phyloP scores from a whole-genome alignment of 2,329 filamentous ascomycete genomes.

The Botrytis squamosa region DNA sequence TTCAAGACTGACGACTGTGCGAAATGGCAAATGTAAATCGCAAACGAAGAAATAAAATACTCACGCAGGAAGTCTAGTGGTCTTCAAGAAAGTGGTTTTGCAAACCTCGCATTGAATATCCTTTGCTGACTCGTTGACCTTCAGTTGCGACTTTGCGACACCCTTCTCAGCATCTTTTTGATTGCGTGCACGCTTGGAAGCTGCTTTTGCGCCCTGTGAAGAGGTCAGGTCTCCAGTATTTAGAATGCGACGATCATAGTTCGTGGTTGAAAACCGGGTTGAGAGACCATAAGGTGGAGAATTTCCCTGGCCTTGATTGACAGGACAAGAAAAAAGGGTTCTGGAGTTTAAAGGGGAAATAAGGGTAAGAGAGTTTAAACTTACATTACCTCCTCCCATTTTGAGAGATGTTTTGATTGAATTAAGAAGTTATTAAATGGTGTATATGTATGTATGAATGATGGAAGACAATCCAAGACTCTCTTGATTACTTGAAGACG shows the following conservation, averaged over 20 bases:
- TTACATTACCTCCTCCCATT: conserved; percentile 28
- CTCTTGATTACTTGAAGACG: background rate
- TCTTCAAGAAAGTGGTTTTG: conserved; percentile 78
- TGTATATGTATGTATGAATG: background rate
- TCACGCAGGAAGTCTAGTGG: conserved; percentile 69
- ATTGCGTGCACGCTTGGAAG: conserved; percentile 72
- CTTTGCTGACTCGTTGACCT: conserved; percentile 69
- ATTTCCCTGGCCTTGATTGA: background rate
- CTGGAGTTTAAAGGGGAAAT: background rate
- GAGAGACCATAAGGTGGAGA: conserved; percentile 7
- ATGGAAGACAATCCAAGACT: background rate
- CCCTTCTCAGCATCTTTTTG: conserved; percentile 54
- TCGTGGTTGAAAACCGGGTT: conserved; percentile 7
- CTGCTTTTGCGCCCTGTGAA: conserved; percentile 60
- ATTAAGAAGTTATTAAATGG: conserved; percentile 14
- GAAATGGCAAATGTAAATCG: background rate
- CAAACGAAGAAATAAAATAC: conserved; percentile 36
- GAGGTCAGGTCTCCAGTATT: conserved; percentile 14
- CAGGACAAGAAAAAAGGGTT: background rate
- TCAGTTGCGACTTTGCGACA: conserved; percentile 65
- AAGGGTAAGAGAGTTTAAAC: background rate
- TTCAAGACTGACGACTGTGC: background rate
- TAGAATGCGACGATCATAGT: conserved; percentile 7
- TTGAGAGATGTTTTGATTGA: conserved; percentile 3
- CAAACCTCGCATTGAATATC: conserved; percentile 75